Conservation (phyloP, 352 stramenopile genomes). For the Phytophthora macrochlamydospora region DNA sequence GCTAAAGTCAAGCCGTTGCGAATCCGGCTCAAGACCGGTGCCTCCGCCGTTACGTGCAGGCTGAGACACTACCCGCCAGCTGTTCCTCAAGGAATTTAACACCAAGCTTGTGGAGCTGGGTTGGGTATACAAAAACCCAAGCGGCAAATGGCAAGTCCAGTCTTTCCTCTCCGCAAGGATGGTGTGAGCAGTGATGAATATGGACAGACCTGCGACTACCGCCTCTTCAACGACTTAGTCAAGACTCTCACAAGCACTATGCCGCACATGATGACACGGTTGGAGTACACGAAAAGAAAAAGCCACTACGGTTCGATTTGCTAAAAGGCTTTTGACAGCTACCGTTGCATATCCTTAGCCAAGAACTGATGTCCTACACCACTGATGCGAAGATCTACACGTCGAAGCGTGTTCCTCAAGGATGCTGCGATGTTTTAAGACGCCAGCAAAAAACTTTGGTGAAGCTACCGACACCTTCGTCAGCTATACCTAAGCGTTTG, state of each 20-base stretch:
- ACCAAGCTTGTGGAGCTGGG: slow-evolving; percentile 7
- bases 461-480: too few species aligned
- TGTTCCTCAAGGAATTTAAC: slow-evolving; percentile 7
- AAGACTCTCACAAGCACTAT: neutral
- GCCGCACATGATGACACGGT: neutral
- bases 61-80: slow-evolving; percentile 1
- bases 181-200: neutral
- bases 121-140: slow-evolving; percentile 7
- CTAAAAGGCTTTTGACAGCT: slow-evolving; percentile 12
- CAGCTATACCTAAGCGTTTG: too few species aligned
- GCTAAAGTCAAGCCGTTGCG: slow-evolving; percentile 5
- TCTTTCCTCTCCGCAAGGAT: neutral
- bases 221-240: neutral
- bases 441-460: too few species aligned
- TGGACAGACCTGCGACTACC: slow-evolving; percentile 1
- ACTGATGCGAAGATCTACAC: slow-evolving; percentile 26
- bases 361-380: slow-evolving; percentile 19
- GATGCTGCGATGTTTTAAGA: slow-evolving; percentile 4
- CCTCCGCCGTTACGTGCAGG: slow-evolving; percentile 4
- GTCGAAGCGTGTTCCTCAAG: slow-evolving; percentile 16
- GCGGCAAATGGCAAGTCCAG: slow-evolving; percentile 8
- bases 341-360: neutral
- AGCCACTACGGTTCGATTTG: slow-evolving; percentile 16
- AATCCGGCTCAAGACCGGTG: slow-evolving; percentile 4
- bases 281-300: slow-evolving; percentile 4